Evolutionary conservation across 495 filamentous ascomycete species (phyloP), one percentile per base, ranked within the genome.

Genomic region (Achaetomiella virescens): DNA sequence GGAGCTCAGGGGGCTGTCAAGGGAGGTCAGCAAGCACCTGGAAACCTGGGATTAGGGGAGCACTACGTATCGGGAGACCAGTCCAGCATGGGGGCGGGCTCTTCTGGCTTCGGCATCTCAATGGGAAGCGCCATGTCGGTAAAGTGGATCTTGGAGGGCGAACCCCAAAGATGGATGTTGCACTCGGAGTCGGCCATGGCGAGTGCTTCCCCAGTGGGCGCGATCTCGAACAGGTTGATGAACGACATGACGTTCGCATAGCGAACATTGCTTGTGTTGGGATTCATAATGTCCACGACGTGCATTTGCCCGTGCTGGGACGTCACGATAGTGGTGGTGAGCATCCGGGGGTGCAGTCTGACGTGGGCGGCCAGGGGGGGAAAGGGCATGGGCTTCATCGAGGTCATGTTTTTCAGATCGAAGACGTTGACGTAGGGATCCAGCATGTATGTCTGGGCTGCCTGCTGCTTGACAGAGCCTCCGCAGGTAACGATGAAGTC

Each of bases 401-500:
- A 86, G 18, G 80, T 74, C 69, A 96, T 77, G 45, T 87, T 93
- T 69, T 91, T 95, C 24, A 99, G 73, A 66, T 97, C 91, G 61
- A 90, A 99, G 15, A 97, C 90, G 58, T 95, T 96, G 50, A 95
- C 90, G 45, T 96, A 80, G 2, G 89, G 86, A 64, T 97, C 93
- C 1, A 93, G 84, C 67, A 90, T 88, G 44, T 75, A 79, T 38
- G 69, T 76, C 63, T 64, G 72, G 57, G 61, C 68, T 49, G 60
- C 68, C 44, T 68, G 68, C 47, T 74, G 75, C 60, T 89, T 83
- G 17, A 85, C 76, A 1, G 91, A 92, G 66, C 88, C 93, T n/a
- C 93, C 93, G 68, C 93, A 99, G 22, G 91, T 97, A 18, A 97
- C 84, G 27, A 97, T 80, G 57, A 89, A 90, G 64, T 96, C 90